Conservation (phyloP, 306 rosid species). For the Lathyrus sativus region DNA sequence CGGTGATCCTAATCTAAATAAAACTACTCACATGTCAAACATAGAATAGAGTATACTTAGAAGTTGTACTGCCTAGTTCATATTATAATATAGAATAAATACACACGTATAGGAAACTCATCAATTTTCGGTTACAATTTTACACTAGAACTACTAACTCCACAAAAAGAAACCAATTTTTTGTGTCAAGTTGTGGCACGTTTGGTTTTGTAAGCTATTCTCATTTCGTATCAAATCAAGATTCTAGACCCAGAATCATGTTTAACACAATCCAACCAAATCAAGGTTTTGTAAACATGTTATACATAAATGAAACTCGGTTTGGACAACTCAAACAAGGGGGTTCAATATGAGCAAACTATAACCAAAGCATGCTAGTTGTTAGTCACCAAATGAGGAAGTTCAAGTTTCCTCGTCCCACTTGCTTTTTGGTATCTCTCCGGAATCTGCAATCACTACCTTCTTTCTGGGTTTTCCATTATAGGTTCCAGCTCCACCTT, state of each 20-base stretch:
- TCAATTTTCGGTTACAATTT: conserved; percentile 10
- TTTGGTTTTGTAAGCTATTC: neutral
- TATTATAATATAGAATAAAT: conserved; percentile 14
- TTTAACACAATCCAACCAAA: conserved; percentile 16
- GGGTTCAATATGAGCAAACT: neutral
- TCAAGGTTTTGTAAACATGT: conserved; percentile 17
- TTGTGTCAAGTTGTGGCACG: conserved; percentile 27
- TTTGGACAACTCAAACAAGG: neutral
- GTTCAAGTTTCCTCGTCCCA: conserved; percentile 75
- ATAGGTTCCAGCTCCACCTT: conserved; percentile 90
- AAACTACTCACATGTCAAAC: neutral
- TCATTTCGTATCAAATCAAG: conserved; percentile 1
- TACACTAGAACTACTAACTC: neutral
- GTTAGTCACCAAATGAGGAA: conserved; percentile 10
- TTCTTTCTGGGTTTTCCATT: conserved; percentile 90
- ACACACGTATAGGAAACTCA: conserved; percentile 20
- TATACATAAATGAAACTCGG: too few species aligned
- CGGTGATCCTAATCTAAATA: too few species aligned
- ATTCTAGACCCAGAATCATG: conserved; percentile 13
- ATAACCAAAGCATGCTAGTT: conserved; percentile 25
- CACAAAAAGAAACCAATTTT: conserved; percentile 20
- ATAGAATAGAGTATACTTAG: conserved; percentile 3
- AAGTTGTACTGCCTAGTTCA: conserved; percentile 5
- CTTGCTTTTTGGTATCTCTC: conserved; percentile 68
- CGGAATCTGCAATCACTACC: conserved; percentile 73